phyloP scores from a whole-genome alignment of 257 asterid species.

The Solanum pennellii region DNA sequence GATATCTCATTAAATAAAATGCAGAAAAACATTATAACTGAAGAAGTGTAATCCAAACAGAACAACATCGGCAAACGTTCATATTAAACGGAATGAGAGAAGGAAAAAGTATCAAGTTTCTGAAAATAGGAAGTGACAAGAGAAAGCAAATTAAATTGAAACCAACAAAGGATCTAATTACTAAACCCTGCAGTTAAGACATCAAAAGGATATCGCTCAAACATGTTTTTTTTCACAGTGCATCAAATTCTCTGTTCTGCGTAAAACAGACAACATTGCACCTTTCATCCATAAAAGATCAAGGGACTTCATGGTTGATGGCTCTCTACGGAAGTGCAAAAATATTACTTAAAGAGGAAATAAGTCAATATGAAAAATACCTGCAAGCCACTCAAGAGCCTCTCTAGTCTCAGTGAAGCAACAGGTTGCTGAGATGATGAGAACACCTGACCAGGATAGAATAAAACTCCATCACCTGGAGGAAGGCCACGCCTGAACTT shows the following conservation, averaged over 20 bases:
- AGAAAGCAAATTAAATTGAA: neutral
- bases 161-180: neutral
- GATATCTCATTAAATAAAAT: neutral
- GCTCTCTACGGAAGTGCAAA: neutral
- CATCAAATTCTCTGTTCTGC: neutral
- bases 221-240: neutral
- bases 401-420: constrained; percentile 87
- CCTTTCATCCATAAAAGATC: neutral
- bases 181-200: neutral
- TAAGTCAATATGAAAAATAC: constrained; percentile 18
- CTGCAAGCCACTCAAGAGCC: constrained; percentile 95
- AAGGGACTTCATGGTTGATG: neutral
- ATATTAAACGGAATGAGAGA: neutral
- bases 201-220: neutral
- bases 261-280: neutral
- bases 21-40: neutral
- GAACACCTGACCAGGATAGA: constrained; percentile 95
- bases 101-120: neutral
- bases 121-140: neutral
- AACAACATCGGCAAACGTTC: neutral
- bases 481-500: constrained; percentile 96
- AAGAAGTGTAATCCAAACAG: neutral
- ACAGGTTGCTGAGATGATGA: constrained; percentile 82
- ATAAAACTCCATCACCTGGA: constrained; percentile 96
- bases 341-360: neutral